Evolutionary conservation across 2,329 filamentous ascomycete species (phyloP).

Genomic region (Apiospora sp.): DNA sequence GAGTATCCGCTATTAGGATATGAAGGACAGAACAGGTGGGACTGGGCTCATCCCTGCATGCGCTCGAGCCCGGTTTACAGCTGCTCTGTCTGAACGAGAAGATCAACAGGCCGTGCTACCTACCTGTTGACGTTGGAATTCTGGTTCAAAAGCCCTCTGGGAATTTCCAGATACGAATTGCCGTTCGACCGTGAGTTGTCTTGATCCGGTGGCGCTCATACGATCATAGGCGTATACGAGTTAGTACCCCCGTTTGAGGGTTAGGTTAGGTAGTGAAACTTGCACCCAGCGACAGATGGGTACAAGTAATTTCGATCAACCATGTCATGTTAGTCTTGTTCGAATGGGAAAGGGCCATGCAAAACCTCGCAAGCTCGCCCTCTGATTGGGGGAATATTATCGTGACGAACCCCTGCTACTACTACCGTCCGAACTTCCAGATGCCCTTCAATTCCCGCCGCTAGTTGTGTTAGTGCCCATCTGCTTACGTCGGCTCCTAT

Average conservation of each 20-base stretch:
- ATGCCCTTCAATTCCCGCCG: slow-evolving; percentile 1
- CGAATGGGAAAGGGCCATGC: neutral
- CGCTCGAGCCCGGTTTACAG: neutral
- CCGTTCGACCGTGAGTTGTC: neutral
- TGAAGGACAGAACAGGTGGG: neutral
- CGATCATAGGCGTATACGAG: neutral
- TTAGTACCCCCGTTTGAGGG: neutral
- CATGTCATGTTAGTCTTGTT: neutral
- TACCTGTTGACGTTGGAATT: neutral
- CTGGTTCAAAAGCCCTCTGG: neutral
- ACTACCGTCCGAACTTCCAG: neutral
- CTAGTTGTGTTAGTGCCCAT: neutral
- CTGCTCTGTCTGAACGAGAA: neutral
- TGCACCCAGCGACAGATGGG: neutral
- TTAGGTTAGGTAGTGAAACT: neutral
- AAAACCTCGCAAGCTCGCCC: neutral
- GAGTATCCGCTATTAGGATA: neutral
- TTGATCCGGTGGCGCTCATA: neutral
- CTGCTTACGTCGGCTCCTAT: neutral
- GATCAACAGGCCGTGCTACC: neutral
- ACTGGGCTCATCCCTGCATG: neutral
- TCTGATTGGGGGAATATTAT: slow-evolving; percentile 15
- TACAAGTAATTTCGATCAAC: neutral
- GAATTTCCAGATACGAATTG: neutral
- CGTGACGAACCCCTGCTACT: neutral